phyloP scores from a whole-genome alignment of 1,284 basidiomycete genomes.

The Cutaneotrichosporon cutaneum region DNA sequence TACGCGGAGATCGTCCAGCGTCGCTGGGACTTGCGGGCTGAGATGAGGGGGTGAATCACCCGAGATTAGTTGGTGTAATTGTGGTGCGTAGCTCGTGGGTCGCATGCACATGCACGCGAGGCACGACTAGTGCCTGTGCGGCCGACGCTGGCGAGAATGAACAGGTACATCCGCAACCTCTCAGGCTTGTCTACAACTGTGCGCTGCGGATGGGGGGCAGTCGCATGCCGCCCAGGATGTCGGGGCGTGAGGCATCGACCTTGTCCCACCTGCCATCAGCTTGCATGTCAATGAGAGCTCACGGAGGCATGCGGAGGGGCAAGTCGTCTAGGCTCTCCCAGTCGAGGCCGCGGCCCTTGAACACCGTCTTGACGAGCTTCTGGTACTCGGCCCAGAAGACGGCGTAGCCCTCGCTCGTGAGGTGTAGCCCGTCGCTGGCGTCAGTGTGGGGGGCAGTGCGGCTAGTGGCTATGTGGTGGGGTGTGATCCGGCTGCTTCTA shows the following conservation, averaged over 20 bases:
- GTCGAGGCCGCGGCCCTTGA: slow-evolving; percentile 47
- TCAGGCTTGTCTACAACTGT: not conserved
- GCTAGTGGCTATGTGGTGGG: not conserved
- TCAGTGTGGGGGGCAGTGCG: not conserved
- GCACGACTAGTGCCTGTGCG: too few relatives aligned
- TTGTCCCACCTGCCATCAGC: slow-evolving; percentile 17
- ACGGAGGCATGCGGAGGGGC: slow-evolving; percentile 23
- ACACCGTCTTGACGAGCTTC: slow-evolving; percentile 60
- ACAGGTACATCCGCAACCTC: not conserved
- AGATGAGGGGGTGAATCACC: too few relatives aligned
- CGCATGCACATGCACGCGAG: too few relatives aligned
- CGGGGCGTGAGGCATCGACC: slow-evolving; percentile 14
- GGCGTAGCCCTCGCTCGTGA: slow-evolving; percentile 68
- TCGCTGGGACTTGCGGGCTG: too few relatives aligned
- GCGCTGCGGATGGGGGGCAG: slow-evolving; percentile 18
- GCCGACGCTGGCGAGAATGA: too few relatives aligned
- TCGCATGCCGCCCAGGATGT: slow-evolving; percentile 13
- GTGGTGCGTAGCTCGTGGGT: too few relatives aligned
- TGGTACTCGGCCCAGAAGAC: slow-evolving; percentile 67
- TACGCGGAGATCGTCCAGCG: too few relatives aligned
- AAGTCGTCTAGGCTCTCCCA: slow-evolving; percentile 36
- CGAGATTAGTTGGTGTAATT: too few relatives aligned
- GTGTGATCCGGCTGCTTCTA: not conserved
- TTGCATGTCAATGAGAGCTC: not conserved
- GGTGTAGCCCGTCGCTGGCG: slow-evolving; percentile 69